Evolutionary conservation across 441 rosid species (phyloP).

Genomic region (Metrosideros polymorpha): DNA sequence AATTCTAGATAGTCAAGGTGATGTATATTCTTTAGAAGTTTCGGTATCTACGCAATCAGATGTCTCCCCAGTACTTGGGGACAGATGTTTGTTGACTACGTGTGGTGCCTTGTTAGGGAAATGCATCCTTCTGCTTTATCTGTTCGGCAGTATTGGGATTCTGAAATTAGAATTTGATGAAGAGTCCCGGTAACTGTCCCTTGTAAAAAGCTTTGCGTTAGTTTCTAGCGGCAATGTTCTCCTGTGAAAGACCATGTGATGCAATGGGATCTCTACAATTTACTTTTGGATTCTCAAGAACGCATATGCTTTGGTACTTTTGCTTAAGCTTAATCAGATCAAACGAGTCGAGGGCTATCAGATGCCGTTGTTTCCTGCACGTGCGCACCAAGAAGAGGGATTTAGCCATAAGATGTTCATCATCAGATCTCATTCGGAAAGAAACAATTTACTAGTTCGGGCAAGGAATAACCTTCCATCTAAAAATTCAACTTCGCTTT

Average conservation of each 20-base stretch:
- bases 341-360: background rate
- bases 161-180: constrained; percentile 52
- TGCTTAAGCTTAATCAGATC: background rate
- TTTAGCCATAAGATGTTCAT: background rate
- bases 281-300: background rate
- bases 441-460: background rate
- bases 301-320: background rate
- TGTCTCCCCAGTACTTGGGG: background rate
- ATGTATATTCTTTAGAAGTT: background rate
- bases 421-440: background rate
- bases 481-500: background rate
- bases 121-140: constrained; percentile 1
- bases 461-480: background rate
- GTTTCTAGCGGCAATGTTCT: background rate
- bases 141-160: constrained; percentile 28
- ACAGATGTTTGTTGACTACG: constrained; percentile 2
- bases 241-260: background rate
- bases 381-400: background rate
- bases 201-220: constrained; percentile 16
- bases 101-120: constrained; percentile 3
- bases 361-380: background rate
- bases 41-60: background rate
- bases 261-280: background rate
- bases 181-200: constrained; percentile 31
- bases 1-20: constrained; percentile 31